Percentiles rank a stretch among this genome's conserved stretches.
Evolutionary conservation across 768 basidiomycete genomes (phyloP).

Genomic region (Suillus subaureus): DNA sequence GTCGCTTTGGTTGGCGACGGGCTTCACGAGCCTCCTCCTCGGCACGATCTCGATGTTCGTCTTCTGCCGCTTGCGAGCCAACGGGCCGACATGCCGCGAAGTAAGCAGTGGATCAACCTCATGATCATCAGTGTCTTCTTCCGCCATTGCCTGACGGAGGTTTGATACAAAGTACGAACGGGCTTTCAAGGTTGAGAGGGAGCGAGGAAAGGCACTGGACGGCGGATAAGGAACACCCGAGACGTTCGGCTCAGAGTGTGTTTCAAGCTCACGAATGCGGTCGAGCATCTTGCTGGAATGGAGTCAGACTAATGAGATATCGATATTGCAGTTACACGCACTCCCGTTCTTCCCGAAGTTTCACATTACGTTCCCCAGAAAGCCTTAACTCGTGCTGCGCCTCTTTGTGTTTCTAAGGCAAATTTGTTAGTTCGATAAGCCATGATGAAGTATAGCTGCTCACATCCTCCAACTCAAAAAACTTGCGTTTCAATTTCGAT

Average conservation of each 20-base stretch:
- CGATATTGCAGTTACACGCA: slow-evolving; percentile 35
- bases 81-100: slow-evolving; percentile 49
- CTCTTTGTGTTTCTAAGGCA: slow-evolving; percentile 60
- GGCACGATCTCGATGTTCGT: slow-evolving; percentile 41
- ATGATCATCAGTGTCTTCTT: slow-evolving; percentile 47
- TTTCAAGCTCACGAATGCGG: slow-evolving; percentile 64
- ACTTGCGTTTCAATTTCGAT: slow-evolving; percentile 65
- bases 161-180: slow-evolving; percentile 49
- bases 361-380: slow-evolving; percentile 65
- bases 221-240: slow-evolving; percentile 39
- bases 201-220: slow-evolving; percentile 51
- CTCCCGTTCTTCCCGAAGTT: slow-evolving; percentile 65
- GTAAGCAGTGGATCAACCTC: slow-evolving; percentile 45
- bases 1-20: slow-evolving; percentile 36
- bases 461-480: slow-evolving; percentile 73
- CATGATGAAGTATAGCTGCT: slow-evolving; percentile 24
- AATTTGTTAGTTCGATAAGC: slow-evolving; percentile 21
- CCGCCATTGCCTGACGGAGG: slow-evolving; percentile 49
- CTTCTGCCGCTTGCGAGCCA: slow-evolving; percentile 47
- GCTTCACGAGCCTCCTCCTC: slow-evolving; percentile 51
- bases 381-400: slow-evolving; percentile 54
- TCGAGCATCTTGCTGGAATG: slow-evolving; percentile 52
- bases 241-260: slow-evolving; percentile 35
- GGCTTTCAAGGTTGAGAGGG: slow-evolving; percentile 44
- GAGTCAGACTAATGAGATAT: slow-evolving; percentile 4